A percentile compares a stretch with the other conserved stretches of the same genome.
Evolutionary conservation across 805 yeast genomes (phyloP).

Genomic region (Grigorovia jiainica): DNA sequence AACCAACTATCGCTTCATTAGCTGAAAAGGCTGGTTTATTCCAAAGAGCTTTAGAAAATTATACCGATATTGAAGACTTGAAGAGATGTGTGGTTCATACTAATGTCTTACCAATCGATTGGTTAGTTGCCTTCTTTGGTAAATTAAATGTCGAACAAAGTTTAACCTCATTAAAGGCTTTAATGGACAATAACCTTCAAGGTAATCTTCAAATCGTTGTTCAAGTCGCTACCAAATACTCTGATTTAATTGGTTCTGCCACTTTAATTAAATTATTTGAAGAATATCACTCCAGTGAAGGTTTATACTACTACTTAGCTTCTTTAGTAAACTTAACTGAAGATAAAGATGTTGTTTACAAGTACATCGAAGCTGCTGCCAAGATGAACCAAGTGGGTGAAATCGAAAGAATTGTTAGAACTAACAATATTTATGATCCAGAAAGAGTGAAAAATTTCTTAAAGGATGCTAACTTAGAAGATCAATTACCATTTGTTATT

Average conservation of each 20-base stretch:
- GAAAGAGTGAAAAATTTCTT: constrained; percentile 95
- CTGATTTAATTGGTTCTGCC: constrained; percentile 83
- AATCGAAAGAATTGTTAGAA: constrained; percentile 91
- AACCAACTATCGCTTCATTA: constrained; percentile 81
- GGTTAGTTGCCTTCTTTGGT: constrained; percentile 90
- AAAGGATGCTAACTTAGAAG: constrained; percentile 88
- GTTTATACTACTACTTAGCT: constrained; percentile 86
- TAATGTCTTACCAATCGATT: constrained; percentile 74
- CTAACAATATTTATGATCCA: constrained; percentile 88
- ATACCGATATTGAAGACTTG: constrained; percentile 88
- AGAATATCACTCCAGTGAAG: constrained; percentile 86
- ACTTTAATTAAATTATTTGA: constrained; percentile 85
- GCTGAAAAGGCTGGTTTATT: constrained; percentile 93
- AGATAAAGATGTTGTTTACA: constrained; percentile 90
- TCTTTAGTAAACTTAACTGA: constrained; percentile 89
- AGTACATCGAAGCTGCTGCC: constrained; percentile 92
- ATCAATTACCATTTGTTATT: constrained; percentile 91
- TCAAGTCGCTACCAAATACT: constrained; percentile 93
- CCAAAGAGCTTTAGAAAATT: constrained; percentile 94
- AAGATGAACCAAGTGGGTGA: constrained; percentile 83
- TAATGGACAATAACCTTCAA: constrained; percentile 68
- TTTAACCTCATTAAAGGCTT: constrained; percentile 74
- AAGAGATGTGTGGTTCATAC: constrained; percentile 91
- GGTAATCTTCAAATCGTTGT: constrained; percentile 88
- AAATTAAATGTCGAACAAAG: constrained; percentile 91